phyloP scores from a whole-genome alignment of 2,329 filamentous ascomycete genomes.

The Cercospora brassicicola region DNA sequence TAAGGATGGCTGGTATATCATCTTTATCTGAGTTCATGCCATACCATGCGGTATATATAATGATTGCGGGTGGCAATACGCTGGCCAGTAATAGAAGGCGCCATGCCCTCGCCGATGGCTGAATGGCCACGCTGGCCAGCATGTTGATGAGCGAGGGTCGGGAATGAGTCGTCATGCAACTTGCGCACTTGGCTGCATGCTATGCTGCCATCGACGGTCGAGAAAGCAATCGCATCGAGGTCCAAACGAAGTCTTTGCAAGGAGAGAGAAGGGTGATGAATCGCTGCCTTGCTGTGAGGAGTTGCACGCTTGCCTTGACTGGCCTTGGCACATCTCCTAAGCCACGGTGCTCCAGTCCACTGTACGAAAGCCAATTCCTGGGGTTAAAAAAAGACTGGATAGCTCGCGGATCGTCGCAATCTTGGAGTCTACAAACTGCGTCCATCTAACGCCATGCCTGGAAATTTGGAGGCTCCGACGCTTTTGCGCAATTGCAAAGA shows the following conservation, averaged over 20 bases:
- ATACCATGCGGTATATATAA: slow-evolving; percentile 26
- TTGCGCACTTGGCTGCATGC: neutral
- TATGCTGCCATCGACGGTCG: neutral
- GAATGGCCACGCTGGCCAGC: slow-evolving; percentile 6
- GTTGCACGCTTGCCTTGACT: neutral
- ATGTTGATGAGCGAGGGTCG: neutral
- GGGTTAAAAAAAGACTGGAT: neutral
- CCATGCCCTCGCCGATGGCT: slow-evolving; percentile 13
- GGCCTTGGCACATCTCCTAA: neutral
- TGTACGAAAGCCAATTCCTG: neutral
- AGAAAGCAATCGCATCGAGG: neutral
- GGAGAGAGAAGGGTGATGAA: neutral
- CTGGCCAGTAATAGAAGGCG: slow-evolving; percentile 16
- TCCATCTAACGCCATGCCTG: neutral
- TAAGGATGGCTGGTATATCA: slow-evolving; percentile 24
- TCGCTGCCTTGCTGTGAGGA: neutral
- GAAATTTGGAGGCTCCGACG: neutral
- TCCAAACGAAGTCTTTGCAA: neutral
- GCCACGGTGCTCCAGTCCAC: neutral
- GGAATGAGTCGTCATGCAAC: neutral
- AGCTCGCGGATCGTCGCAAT: neutral
- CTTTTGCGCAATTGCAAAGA: neutral
- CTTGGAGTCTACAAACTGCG: neutral
- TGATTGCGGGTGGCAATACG: slow-evolving; percentile 9
- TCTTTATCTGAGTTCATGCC: slow-evolving; percentile 27